Conservation (phyloP, 805 yeast genomes). For the Metschnikowia matae region DNA sequence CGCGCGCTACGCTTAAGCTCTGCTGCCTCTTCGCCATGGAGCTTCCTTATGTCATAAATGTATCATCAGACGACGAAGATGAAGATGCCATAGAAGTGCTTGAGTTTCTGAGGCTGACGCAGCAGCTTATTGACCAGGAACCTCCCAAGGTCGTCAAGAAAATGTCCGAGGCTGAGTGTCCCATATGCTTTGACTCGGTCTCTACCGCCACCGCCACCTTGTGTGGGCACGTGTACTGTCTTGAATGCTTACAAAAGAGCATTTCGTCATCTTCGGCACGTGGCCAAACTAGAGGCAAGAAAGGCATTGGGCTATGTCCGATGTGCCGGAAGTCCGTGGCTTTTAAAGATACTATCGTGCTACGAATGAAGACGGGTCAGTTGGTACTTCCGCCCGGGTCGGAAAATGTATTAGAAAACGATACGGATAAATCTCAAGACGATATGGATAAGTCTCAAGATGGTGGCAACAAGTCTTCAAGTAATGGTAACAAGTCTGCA, state of each 20-base stretch:
- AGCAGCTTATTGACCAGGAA: conserved; percentile 26
- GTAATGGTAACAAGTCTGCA: no score
- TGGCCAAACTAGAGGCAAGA: conserved; percentile 36
- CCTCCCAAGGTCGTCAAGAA: conserved; percentile 26
- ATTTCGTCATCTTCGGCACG: conserved; percentile 38
- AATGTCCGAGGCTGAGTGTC: conserved; percentile 37
- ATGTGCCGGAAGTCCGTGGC: conserved; percentile 37
- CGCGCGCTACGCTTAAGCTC: background rate
- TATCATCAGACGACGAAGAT: conserved; percentile 26
- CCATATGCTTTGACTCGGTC: conserved; percentile 42
- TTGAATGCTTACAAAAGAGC: conserved; percentile 40
- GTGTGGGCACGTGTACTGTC: conserved; percentile 43
- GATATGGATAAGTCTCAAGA: no score
- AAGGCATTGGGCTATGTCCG: conserved; percentile 42
- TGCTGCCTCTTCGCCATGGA: conserved; percentile 3
- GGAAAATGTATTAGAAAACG: background rate
- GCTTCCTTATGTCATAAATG: conserved; percentile 13
- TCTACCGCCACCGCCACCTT: conserved; percentile 37
- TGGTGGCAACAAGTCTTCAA: no score
- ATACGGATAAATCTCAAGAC: no score
- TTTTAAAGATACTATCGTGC: conserved; percentile 33
- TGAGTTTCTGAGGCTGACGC: conserved; percentile 37
- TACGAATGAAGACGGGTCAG: conserved; percentile 14
- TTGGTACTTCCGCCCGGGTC: conserved; percentile 11
- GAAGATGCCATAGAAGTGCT: conserved; percentile 31